Base-by-base conservation (phyloP, 192 early-diverging fungal species). In the Linnemannia zychae region DNA sequence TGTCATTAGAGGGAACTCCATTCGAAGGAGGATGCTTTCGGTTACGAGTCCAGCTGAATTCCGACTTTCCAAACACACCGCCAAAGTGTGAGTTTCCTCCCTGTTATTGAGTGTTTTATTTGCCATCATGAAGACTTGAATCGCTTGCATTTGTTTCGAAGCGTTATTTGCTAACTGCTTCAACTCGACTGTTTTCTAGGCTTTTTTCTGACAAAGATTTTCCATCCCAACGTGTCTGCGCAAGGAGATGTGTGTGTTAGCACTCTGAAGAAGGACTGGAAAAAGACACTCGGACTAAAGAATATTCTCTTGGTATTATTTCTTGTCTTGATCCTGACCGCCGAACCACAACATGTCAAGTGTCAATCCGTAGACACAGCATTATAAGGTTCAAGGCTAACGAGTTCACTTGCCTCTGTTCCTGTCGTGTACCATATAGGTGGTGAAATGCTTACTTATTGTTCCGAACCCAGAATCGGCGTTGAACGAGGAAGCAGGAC, bases 261-360 rank as follows among this genome's bases (percentile, higher is more conserved):
- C 82, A 97, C 97, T 16, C 90, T 99, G 36, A 99, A 99, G 77
- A 97, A 96, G 83, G 98, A 99, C 86, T 99, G 98, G 98, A 97
- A 97, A 69, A 91, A 92, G 48, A 94, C 96, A 63, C 90, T 96
- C 13, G 95, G 96, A 0, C 92, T 99, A 20, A 89, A 87, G 34
- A 94, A 98, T 86, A 92, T 99, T 48, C 88, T 99, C 65, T 86
- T 99, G 87, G 96, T 96, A 89, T 76, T 70, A 53, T 46, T 16
- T 5, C 44, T 28, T 53, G 24, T 50, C 22, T n/a, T n/a, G n/a
- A n/a, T n/a, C n/a, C n/a, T n/a, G n/a, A n/a, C n/a, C n/a, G n/a
- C n/a, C n/a, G n/a, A n/a, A n/a, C n/a, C n/a, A n/a, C n/a, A n/a
- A n/a, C n/a, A n/a, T n/a, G n/a, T n/a, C n/a, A n/a, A n/a, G n/a